Evolutionary conservation across 371 early-diverging fungal genomes (phyloP).

Genomic region (Mucor mucedo): DNA sequence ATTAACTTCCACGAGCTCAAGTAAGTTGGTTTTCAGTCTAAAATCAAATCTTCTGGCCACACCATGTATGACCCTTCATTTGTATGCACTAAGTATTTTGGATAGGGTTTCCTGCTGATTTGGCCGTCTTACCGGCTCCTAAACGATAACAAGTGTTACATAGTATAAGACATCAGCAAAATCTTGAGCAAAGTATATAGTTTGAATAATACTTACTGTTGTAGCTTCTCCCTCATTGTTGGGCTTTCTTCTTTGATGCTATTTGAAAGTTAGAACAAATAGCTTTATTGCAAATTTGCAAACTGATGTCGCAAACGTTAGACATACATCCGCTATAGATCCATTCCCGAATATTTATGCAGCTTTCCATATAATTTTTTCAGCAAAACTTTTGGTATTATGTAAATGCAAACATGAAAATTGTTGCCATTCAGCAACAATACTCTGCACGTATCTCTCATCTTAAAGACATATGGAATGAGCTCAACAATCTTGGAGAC

Average conservation of each 20-base stretch:
- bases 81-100: neutral
- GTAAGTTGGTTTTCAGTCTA: conserved; percentile 5
- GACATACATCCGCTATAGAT: conserved; percentile 6
- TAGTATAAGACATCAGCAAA: conserved; percentile 14
- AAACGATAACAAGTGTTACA: conserved; percentile 9
- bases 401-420: too few relatives aligned
- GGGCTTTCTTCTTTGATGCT: conserved; percentile 3
- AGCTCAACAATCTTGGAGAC: too few relatives aligned
- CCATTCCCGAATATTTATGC: neutral
- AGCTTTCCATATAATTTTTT: too few relatives aligned
- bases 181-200: conserved; percentile 15
- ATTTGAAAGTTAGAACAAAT: conserved; percentile 16
- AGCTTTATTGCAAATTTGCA: conserved; percentile 1
- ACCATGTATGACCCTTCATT: conserved; percentile 1
- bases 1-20: conserved; percentile 4
- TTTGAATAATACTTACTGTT: conserved; percentile 12
- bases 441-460: too few relatives aligned
- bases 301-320: conserved; percentile 10
- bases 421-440: too few relatives aligned
- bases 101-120: conserved; percentile 6
- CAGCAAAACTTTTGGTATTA: too few relatives aligned
- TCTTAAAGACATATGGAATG: too few relatives aligned
- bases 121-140: conserved; percentile 1
- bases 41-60: conserved; percentile 1
- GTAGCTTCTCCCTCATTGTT: conserved; percentile 3